These are phyloP conservation scores for Elongisporangium undulatum DNA, from an alignment of 352 stramenopile genomes.

Conservation along the genomic window DNA sequence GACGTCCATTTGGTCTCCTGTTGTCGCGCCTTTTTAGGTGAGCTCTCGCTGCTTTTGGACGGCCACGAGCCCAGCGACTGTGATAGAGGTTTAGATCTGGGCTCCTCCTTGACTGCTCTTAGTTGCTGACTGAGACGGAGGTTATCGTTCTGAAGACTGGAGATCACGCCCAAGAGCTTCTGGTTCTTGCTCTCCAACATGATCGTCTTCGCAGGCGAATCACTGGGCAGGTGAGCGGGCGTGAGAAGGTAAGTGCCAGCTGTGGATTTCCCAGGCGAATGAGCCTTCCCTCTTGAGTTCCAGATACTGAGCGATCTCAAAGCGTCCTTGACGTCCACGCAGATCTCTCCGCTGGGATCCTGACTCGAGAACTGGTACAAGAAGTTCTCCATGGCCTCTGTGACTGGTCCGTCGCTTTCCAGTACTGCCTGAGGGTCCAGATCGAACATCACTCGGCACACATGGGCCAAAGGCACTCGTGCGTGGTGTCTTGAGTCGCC, in stretches of 20 bases:
- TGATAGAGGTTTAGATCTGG: conserved; percentile 4
- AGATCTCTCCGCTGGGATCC: conserved; percentile 22
- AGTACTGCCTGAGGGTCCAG: conserved; percentile 22
- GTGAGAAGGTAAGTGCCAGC: neutral
- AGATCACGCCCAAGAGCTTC: conserved; percentile 35
- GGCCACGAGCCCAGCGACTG: conserved; percentile 2
- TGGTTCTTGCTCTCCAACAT: conserved; percentile 38
- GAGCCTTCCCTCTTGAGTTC: conserved; percentile 9
- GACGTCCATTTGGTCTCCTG: conserved; percentile 1
- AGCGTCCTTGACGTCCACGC: conserved; percentile 52
- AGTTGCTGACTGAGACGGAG: conserved; percentile 37
- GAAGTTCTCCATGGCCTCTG: conserved; percentile 54
- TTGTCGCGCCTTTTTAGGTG: neutral
- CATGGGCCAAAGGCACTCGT: conserved; percentile 34
- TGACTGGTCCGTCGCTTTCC: conserved; percentile 33
- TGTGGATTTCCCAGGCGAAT: conserved; percentile 4
- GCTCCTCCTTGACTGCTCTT: conserved; percentile 1
- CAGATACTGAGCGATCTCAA: conserved; percentile 57
- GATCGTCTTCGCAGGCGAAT: conserved; percentile 13
- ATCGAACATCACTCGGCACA: conserved; percentile 56
- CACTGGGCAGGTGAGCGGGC: conserved; percentile 3
- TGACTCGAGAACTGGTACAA: conserved; percentile 48
- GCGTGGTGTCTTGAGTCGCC: conserved; percentile 31
- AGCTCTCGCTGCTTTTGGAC: neutral
- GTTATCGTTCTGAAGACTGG: conserved; percentile 38